Conservation (phyloP, 129 eudicot species). For the Dittrichia graveolens region DNA sequence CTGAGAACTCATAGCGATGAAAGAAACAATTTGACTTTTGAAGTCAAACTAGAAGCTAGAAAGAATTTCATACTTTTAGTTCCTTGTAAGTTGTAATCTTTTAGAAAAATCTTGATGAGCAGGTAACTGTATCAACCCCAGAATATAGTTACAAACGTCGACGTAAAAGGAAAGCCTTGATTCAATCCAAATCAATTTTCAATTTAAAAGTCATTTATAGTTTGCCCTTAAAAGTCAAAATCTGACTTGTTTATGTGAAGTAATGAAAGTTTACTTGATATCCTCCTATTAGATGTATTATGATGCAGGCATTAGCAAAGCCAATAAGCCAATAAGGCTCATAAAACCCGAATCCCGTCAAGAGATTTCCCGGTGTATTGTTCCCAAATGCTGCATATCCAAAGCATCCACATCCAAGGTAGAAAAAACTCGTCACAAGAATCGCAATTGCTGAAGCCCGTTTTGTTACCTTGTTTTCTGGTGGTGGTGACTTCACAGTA, state of each 20-base stretch:
- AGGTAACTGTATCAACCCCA: too few species aligned
- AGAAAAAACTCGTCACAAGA: conserved; percentile 55
- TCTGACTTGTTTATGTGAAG: conserved; percentile 9
- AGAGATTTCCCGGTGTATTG: conserved; percentile 70
- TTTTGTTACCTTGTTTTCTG: conserved; percentile 68
- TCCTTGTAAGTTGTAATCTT: neutral
- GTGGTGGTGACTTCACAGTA: conserved; percentile 65
- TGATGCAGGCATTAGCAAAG: conserved; percentile 64
- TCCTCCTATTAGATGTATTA: conserved; percentile 77
- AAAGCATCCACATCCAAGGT: conserved; percentile 81
- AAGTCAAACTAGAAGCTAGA: neutral
- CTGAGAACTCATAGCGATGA: too few species aligned
- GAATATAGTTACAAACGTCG: neutral
- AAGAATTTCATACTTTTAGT: neutral
- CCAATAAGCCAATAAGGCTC: conserved; percentile 84
- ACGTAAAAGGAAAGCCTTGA: neutral
- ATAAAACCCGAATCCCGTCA: conserved; percentile 83
- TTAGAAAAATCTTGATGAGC: neutral
- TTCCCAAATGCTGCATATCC: conserved; percentile 90
- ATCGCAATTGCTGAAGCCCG: conserved; percentile 59
- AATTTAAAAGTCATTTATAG: neutral
- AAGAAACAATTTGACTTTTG: neutral
- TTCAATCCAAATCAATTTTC: neutral
- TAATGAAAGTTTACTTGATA: conserved; percentile 58
- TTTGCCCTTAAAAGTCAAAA: conserved; percentile 22